A percentile compares a stretch with the other conserved stretches of the same genome.
Evolutionary conservation across 164 flowering plant genomes (phyloP).

Genomic region (Stephania yunnanensis): DNA sequence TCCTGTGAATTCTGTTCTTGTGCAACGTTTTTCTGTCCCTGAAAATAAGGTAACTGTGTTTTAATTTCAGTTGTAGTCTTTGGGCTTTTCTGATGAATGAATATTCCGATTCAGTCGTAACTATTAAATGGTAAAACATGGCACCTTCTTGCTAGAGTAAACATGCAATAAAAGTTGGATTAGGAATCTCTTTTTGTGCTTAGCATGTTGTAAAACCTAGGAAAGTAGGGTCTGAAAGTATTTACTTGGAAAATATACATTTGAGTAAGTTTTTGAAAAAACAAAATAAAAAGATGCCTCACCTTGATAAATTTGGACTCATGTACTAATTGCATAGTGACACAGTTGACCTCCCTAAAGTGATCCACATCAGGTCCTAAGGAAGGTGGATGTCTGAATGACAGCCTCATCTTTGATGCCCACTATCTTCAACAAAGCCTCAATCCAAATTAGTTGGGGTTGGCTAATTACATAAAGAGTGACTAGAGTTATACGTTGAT

Average conservation of each 20-base stretch:
- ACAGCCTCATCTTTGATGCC: too few relatives aligned
- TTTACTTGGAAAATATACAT: not conserved
- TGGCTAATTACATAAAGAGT: too few relatives aligned
- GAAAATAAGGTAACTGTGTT: slow-evolving; percentile 35
- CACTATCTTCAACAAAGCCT: too few relatives aligned
- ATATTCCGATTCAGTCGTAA: not conserved
- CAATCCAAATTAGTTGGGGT: too few relatives aligned
- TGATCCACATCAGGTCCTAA: too few relatives aligned
- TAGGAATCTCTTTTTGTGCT: not conserved
- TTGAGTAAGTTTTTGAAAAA: too few relatives aligned
- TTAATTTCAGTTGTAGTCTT: not conserved
- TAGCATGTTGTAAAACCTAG: not conserved
- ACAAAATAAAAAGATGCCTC: not conserved
- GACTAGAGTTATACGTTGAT: too few relatives aligned
- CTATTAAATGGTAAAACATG: not conserved
- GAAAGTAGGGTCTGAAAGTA: not conserved
- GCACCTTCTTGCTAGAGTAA: not conserved
- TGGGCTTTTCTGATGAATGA: not conserved
- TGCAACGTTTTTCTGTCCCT: slow-evolving; percentile 17
- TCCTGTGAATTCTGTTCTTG: slow-evolving; percentile 14
- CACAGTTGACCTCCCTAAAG: too few relatives aligned
- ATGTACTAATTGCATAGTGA: too few relatives aligned
- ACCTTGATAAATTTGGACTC: too few relatives aligned
- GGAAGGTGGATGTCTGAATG: not conserved
- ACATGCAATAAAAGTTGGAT: not conserved